A percentile compares a stretch with the other conserved stretches of the same genome.
Conservation (phyloP, 768 basidiomycete genomes). For the Thelephora ganbajun region DNA sequence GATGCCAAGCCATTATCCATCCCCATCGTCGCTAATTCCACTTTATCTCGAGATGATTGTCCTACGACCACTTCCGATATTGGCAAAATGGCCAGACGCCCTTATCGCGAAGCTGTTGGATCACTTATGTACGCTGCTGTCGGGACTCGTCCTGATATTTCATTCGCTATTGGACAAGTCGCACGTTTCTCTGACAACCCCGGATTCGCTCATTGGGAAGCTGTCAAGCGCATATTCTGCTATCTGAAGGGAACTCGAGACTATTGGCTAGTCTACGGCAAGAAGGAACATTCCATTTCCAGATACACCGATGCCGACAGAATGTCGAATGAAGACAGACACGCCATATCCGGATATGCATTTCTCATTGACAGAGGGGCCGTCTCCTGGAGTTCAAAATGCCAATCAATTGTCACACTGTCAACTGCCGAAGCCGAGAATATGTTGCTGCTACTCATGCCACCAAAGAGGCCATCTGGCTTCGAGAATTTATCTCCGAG, state of each 20-base stretch:
- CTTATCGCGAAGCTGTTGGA: constrained; percentile 9
- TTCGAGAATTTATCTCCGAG: constrained; percentile 3
- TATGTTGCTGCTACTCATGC: constrained; percentile 22
- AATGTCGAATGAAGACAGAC: constrained; percentile 9
- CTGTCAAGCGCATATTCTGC: constrained; percentile 13
- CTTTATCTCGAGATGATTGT: neutral
- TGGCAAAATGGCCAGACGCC: neutral
- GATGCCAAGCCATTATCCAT: constrained; percentile 14
- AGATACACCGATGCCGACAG: constrained; percentile 13
- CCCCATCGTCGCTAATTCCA: constrained; percentile 14
- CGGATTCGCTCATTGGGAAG: constrained; percentile 11
- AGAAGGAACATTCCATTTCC: neutral
- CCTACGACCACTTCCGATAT: constrained; percentile 2
- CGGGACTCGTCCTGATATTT: constrained; percentile 21
- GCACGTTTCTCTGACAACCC: constrained; percentile 13
- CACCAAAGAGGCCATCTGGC: constrained; percentile 14
- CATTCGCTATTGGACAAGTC: constrained; percentile 14
- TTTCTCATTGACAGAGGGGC: constrained; percentile 19
- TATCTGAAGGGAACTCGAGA: constrained; percentile 16
- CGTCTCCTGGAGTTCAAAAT: constrained; percentile 22
- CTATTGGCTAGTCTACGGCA: constrained; percentile 4
- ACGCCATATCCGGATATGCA: constrained; percentile 23
- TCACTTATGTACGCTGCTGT: constrained; percentile 19
- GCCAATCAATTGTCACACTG: constrained; percentile 21
- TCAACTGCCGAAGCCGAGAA: constrained; percentile 24